Conservation (phyloP, 2,329 filamentous ascomycete genomes). For the Fusarium foetens region DNA sequence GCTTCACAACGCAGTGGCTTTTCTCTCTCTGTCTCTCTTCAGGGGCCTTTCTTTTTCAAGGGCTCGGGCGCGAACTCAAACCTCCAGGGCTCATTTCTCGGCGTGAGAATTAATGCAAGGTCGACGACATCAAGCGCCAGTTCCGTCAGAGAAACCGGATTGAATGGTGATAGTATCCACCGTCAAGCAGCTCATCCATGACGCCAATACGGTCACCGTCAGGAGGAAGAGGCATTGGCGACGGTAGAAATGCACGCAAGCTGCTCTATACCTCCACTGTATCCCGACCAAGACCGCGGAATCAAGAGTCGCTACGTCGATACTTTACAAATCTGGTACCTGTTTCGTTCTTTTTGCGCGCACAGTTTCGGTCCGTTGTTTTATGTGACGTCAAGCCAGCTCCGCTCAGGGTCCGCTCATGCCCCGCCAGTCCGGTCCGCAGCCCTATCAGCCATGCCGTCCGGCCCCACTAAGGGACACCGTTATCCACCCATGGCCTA, state of each 20-base stretch:
- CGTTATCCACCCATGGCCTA: constrained; percentile 3
- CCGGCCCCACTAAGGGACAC: constrained; percentile 39
- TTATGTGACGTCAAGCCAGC: constrained; percentile 46
- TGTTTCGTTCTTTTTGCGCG: constrained; percentile 15
- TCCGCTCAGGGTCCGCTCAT: constrained; percentile 31
- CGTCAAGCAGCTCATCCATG: constrained; percentile 28
- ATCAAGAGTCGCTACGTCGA: constrained; percentile 22
- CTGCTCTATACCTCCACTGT: constrained; percentile 3
- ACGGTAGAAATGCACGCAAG: constrained; percentile 33
- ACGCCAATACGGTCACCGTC: constrained; percentile 39
- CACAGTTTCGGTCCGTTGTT: constrained; percentile 37
- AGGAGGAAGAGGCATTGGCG: constrained; percentile 23
- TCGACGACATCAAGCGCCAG: constrained; percentile 30
- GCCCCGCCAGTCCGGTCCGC: constrained; percentile 34
- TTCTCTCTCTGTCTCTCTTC: neutral
- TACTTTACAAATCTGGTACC: constrained; percentile 15
- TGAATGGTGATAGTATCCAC: constrained; percentile 23
- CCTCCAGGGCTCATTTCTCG: neutral
- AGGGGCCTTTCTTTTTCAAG: neutral
- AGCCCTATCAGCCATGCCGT: constrained; percentile 45
- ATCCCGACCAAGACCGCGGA: constrained; percentile 12
- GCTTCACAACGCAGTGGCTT: neutral
- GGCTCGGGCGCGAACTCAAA: constrained; percentile 6
- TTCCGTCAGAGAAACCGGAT: constrained; percentile 28
- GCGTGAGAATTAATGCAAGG: constrained; percentile 27